These are phyloP conservation scores for Penicillium goetzii DNA, from an alignment of 495 filamentous ascomycete species.

Conservation along the genomic window DNA sequence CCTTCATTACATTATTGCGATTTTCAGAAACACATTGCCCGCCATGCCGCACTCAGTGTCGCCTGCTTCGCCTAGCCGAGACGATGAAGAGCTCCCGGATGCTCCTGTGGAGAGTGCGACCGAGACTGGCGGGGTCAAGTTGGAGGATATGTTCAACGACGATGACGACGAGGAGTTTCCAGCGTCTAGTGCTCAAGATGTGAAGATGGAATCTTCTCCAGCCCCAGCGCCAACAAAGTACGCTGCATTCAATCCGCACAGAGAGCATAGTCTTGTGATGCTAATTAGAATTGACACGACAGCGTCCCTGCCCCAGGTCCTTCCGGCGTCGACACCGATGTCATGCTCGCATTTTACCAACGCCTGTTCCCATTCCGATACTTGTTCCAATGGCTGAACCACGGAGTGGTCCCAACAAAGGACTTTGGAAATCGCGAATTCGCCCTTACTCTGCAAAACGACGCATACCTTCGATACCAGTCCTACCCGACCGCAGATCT, in stretches of 20 bases:
- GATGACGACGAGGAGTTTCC: constrained; percentile 80
- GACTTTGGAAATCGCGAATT: constrained; percentile 96
- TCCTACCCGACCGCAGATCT: constrained; percentile 84
- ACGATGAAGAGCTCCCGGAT: constrained; percentile 48
- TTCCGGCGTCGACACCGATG: constrained; percentile 69
- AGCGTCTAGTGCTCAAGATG: constrained; percentile 54
- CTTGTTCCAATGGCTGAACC: constrained; percentile 98
- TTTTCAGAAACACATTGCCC: constrained; percentile 11
- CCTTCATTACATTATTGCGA: neutral
- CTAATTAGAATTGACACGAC: constrained; percentile 5
- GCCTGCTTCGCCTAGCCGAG: constrained; percentile 33
- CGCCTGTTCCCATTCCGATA: constrained; percentile 94
- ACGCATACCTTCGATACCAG: constrained; percentile 90
- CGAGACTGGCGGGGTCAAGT: constrained; percentile 57
- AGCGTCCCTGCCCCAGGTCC: constrained; percentile 34
- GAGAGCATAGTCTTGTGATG: neutral
- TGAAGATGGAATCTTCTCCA: constrained; percentile 50
- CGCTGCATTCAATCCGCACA: constrained; percentile 13
- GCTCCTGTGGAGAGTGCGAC: constrained; percentile 34
- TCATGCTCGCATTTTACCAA: constrained; percentile 91
- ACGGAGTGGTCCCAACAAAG: constrained; percentile 78
- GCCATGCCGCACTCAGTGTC: constrained; percentile 60
- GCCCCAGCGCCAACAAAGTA: constrained; percentile 47
- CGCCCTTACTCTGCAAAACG: constrained; percentile 86
- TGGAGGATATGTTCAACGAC: constrained; percentile 82